Evolutionary conservation across 176 grass and related monocot species (phyloP).

Genomic region (Carex parvula): DNA sequence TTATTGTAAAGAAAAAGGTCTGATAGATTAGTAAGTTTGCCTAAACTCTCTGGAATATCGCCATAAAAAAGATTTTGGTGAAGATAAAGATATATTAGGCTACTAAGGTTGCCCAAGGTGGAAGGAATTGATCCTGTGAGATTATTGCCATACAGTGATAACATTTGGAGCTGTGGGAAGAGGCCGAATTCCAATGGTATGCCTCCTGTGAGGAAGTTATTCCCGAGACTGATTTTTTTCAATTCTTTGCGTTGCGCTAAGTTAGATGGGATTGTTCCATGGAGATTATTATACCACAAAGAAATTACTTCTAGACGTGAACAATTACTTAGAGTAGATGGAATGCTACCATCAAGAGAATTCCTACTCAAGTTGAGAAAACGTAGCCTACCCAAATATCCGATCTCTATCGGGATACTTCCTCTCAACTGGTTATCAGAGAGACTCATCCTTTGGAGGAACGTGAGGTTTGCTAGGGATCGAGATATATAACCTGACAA

Average conservation of each 20-base stretch:
- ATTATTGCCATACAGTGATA: background rate
- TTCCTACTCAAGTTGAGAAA: slow-evolving; percentile 4
- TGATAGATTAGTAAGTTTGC: too few relatives aligned
- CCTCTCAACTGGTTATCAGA: slow-evolving; percentile 22
- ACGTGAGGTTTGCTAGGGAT: slow-evolving; percentile 36
- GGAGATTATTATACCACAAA: slow-evolving; percentile 12
- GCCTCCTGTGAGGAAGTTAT: slow-evolving; percentile 19
- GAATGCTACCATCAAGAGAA: slow-evolving; percentile 28
- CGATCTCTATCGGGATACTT: slow-evolving; percentile 17
- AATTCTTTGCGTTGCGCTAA: slow-evolving; percentile 14
- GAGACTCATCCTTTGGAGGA: slow-evolving; percentile 30
- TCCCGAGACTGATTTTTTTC: background rate
- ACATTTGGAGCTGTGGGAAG: background rate
- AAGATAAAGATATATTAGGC: too few relatives aligned
- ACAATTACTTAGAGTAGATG: slow-evolving; percentile 21
- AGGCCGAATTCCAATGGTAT: background rate
- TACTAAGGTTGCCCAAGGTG: slow-evolving; percentile 32
- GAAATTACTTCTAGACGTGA: slow-evolving; percentile 6
- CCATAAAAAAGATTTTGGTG: too few relatives aligned
- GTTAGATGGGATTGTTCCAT: slow-evolving; percentile 25
- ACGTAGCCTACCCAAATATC: slow-evolving; percentile 4
- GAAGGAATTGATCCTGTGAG: slow-evolving; percentile 15
- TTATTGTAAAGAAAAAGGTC: too few relatives aligned
- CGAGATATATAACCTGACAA: slow-evolving; percentile 10
- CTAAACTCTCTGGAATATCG: too few relatives aligned